phyloP scores from a whole-genome alignment of 768 basidiomycete species.

The Candolleomyces efflorescens region DNA sequence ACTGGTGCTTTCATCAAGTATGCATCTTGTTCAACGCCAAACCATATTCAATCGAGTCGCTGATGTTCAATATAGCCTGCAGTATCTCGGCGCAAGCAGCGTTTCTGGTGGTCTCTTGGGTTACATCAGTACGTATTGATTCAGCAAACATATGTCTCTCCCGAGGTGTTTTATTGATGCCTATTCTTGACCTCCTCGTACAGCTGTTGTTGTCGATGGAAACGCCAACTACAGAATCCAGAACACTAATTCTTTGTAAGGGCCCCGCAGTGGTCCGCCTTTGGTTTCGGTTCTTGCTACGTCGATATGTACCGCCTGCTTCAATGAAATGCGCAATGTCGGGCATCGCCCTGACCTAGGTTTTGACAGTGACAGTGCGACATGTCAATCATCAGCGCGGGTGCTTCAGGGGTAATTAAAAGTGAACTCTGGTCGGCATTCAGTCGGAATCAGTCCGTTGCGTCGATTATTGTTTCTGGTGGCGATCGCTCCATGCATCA shows the following conservation, averaged over 20 bases:
- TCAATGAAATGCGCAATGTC: too few species aligned
- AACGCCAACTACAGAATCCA: not conserved
- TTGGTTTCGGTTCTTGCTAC: too few species aligned
- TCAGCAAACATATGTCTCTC: not conserved
- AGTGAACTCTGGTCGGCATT: too few species aligned
- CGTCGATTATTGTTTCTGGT: too few species aligned
- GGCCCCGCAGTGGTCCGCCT: too few species aligned
- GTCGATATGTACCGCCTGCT: too few species aligned
- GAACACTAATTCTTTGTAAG: not conserved
- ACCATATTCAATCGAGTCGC: not conserved
- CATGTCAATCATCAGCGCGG: too few species aligned
- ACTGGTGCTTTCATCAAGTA: conserved; percentile 24
- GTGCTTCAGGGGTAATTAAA: too few species aligned
- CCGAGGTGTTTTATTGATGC: not conserved
- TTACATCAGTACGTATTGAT: conserved; percentile 7
- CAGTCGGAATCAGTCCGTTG: too few species aligned
- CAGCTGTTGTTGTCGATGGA: not conserved
- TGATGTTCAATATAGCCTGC: not conserved
- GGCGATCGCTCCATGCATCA: too few species aligned
- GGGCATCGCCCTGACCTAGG: too few species aligned
- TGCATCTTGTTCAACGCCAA: not conserved
- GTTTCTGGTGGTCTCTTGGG: conserved; percentile 2
- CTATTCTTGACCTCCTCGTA: not conserved
- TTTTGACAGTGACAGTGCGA: too few species aligned
- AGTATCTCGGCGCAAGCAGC: not conserved